Base-by-base conservation (phyloP, 139 green algal genomes). In the Coccomyxa sp. region DNA sequence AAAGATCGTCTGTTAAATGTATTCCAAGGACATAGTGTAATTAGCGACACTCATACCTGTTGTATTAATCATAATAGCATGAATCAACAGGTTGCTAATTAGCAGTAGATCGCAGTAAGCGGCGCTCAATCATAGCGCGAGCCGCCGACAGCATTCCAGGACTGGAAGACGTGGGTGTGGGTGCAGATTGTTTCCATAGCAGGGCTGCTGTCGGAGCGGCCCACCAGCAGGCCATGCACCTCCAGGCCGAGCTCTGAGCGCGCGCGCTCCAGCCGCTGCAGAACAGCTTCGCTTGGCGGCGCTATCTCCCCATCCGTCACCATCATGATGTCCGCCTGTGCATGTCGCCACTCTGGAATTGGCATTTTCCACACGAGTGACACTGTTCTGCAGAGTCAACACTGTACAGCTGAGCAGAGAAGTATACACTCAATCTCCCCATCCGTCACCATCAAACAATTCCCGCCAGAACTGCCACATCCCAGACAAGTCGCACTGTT, bases 281-380 rank as follows among this genome's bases (percentile, higher is more conserved):
- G 58, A 31, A 97, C 87, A 13, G 82, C 75, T 0, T 93, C 82
- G 25, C 86, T 87, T 0, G 94, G 94, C 21, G 83, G 81, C 0
- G 90, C 86, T 79, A 98, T 96, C 88, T 98, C 94, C 0, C 94
- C 95, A 79, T 98, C 95, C 0, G 95, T 98, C 10, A 98, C 95
- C 91, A 97, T 96, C 75, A 98, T 82, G 30, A 98, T 97, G 82
- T 98, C 95, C 0, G 95, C 95, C 89, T 95, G 90, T 11, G 9
- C 63, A 71, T 9, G 9, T 51, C 7, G 38, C 38, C 7, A 3
- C 38, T 51, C 7, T 51, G 38, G 38, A 51, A 51, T 7, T 51
- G 38, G 3, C 38, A 51, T 51, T 7, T 51, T 7, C 38, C 38
- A 51, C 3, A 51, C 18, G 59, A 60, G 60, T 28, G 7, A 57